phyloP scores from a whole-genome alignment of 2,329 filamentous ascomycete species.

The Diaporthe sp. region DNA sequence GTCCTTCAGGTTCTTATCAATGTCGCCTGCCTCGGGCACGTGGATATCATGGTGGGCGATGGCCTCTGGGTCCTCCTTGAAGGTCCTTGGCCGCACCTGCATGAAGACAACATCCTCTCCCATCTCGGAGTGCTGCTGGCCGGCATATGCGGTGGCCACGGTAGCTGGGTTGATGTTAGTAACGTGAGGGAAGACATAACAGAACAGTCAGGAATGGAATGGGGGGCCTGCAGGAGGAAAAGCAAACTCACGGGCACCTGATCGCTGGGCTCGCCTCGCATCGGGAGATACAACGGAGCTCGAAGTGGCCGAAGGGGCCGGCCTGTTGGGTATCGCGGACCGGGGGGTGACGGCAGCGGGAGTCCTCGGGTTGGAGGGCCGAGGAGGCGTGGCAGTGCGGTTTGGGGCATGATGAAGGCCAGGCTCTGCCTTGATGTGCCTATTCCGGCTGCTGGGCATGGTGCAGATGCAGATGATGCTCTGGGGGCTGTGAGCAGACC shows the following conservation, averaged over 20 bases:
- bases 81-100: slow-evolving; percentile 44
- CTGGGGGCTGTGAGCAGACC: too few relatives aligned
- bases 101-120: slow-evolving; percentile 48
- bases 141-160: slow-evolving; percentile 44
- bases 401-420: slow-evolving; percentile 11
- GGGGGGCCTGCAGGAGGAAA: background rate
- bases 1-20: slow-evolving; percentile 59
- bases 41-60: slow-evolving; percentile 1
- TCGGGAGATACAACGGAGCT: slow-evolving; percentile 35
- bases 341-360: slow-evolving; percentile 20
- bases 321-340: slow-evolving; percentile 28
- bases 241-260: slow-evolving; percentile 46
- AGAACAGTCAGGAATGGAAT: background rate
- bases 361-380: slow-evolving; percentile 5
- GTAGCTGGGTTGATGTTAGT: slow-evolving; percentile 46
- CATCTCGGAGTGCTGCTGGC: slow-evolving; percentile 28
- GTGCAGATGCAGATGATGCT: background rate
- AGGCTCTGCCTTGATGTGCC: slow-evolving; percentile 37
- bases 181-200: background rate
- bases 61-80: slow-evolving; percentile 36
- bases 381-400: slow-evolving; percentile 15
- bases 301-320: slow-evolving; percentile 30
- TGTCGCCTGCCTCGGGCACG: slow-evolving; percentile 42
- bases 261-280: slow-evolving; percentile 41
- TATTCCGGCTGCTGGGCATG: slow-evolving; percentile 28